These are phyloP conservation scores for Rhodotorula diobovata DNA, from an alignment of 768 basidiomycete species.

Conservation along the genomic window DNA sequence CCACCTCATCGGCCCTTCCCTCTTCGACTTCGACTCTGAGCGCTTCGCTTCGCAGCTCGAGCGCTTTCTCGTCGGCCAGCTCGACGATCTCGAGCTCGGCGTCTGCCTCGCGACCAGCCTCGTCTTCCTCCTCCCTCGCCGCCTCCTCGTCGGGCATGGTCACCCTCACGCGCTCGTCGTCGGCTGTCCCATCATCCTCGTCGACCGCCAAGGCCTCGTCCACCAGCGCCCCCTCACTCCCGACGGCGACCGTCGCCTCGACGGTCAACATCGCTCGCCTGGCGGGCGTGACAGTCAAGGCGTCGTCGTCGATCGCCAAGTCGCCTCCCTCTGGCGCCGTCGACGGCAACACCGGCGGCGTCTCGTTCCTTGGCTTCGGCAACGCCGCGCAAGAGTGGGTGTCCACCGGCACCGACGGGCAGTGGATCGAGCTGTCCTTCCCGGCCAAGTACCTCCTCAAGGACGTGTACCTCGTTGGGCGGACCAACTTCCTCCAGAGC, in stretches of 20 bases:
- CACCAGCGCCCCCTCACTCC: not conserved
- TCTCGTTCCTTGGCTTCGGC: slow-evolving; percentile 19
- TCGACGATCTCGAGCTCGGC: not conserved
- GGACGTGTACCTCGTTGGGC: slow-evolving; percentile 11
- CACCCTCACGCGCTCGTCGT: too few relatives aligned
- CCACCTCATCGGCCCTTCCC: not conserved
- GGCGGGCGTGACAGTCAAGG: not conserved
- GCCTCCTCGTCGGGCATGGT: not conserved
- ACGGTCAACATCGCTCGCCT: slow-evolving; percentile 22
- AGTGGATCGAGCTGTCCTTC: slow-evolving; percentile 25
- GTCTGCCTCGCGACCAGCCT: not conserved
- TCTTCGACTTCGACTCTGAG: not conserved
- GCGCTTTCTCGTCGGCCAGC: not conserved
- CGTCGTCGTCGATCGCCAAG: not conserved
- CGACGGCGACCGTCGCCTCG: not conserved
- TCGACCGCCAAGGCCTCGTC: not conserved
- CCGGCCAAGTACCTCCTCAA: slow-evolving; percentile 22
- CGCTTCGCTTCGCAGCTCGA: not conserved
- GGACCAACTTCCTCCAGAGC: not conserved
- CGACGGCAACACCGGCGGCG: slow-evolving; percentile 28
- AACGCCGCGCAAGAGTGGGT: slow-evolving; percentile 22
- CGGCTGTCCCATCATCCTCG: not conserved
- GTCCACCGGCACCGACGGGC: not conserved
- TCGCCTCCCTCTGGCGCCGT: slow-evolving; percentile 13
- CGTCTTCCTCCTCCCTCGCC: not conserved